Evolutionary conservation across 345 rosid species (phyloP).

Genomic region (Aethionema arabicum): DNA sequence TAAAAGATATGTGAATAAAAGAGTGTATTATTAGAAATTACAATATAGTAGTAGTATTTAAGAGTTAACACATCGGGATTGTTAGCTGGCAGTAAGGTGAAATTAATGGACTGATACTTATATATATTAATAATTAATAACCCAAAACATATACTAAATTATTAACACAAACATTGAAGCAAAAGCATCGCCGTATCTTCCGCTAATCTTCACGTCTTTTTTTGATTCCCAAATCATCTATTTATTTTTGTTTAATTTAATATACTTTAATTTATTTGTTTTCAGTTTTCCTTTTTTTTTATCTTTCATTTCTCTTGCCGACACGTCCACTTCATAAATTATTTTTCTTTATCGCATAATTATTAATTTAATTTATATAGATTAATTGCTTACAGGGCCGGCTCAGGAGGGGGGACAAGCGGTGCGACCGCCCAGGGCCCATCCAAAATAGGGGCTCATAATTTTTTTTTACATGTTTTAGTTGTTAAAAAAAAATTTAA

Average conservation of each 20-base stretch:
- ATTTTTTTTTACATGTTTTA: too few species aligned
- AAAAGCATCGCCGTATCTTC: slow-evolving; percentile 41
- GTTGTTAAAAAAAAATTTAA: too few species aligned
- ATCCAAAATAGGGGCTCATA: too few species aligned
- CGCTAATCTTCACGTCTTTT: slow-evolving; percentile 43
- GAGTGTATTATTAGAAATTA: not conserved
- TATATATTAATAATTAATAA: slow-evolving; percentile 13
- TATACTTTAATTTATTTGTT: slow-evolving; percentile 22
- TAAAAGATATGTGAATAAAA: slow-evolving; percentile 20
- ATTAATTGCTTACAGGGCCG: slow-evolving; percentile 14
- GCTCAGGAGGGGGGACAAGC: too few species aligned
- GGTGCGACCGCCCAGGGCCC: too few species aligned
- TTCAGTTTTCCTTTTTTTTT: slow-evolving; percentile 10
- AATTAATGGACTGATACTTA: slow-evolving; percentile 38
- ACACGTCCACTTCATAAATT: slow-evolving; percentile 26
- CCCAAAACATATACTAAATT: slow-evolving; percentile 18
- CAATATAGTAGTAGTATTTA: slow-evolving; percentile 24
- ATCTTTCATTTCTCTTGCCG: slow-evolving; percentile 26
- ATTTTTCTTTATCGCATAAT: too few species aligned
- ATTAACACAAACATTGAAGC: slow-evolving; percentile 34
- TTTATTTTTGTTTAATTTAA: not conserved
- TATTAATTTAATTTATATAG: not conserved
- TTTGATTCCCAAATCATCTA: slow-evolving; percentile 34
- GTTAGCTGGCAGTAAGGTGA: slow-evolving; percentile 44
- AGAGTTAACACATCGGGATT: slow-evolving; percentile 39